Base-by-base conservation (phyloP, 1,284 basidiomycete genomes). In the Trichosporon sp. region DNA sequence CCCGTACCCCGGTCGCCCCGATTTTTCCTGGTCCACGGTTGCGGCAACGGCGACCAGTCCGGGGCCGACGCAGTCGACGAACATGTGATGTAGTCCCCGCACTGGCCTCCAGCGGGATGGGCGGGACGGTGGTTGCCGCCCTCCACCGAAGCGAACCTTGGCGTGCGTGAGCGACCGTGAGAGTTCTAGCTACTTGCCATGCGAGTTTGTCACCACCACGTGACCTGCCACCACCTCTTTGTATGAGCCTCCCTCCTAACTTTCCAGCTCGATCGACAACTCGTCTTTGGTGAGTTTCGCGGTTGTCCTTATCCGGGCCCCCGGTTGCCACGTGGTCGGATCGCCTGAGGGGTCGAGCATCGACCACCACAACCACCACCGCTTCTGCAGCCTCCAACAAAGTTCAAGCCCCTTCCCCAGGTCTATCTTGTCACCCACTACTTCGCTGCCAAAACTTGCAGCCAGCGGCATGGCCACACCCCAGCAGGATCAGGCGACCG, bases 401-500 rank as follows among this genome's bases (percentile, higher is more conserved):
- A 54, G 49, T 54, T 54, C 49, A 54, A 36, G n/a, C 57, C 31
- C 23, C 34, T 32, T 46, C 58, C 33, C 37, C 34, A 44, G n/a
- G 23, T 21, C 32, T 44, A 34, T 58, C 52, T 27, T 31, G 56
- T 52, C 54, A 19, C 16, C 11, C 40, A 19, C 52, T 19, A 14
- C 36, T 16, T 54, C 19, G 49, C 49, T n/a, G 49, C 29, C 14
- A 54, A 25, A 27, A 7, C 25, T 29, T 29, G 49, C 29, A 54
- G 49, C 49, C 27, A 54, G 25, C 61, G 62, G 64, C 33, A 70
- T 70, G 68, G 66, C 71, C 11, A 60, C 62, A 11, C 63, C 70
- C 14, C 56, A 68, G 25, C 60, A 63, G 37, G 69, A 70, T 36
- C 69, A 68, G 63, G 69, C 73, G 11, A 70, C 70, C 37, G 66